These are phyloP conservation scores for Triticum monococcum DNA, from an alignment of 176 grass and related monocot species.

Conservation along the genomic window DNA sequence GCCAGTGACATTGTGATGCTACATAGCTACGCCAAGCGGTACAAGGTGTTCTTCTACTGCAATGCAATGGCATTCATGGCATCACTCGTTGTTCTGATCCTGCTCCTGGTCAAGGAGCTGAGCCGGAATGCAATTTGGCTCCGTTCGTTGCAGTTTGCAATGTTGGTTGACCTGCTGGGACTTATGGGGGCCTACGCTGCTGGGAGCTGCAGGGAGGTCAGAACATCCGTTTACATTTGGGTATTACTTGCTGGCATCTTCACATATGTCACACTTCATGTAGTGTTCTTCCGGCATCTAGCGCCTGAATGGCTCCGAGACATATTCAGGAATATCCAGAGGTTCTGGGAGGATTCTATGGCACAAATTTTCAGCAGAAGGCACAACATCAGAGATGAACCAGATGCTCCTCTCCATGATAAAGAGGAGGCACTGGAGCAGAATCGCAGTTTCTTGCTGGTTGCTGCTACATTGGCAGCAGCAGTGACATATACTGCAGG, in stretches of 20 bases:
- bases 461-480: slow-evolving; percentile 31
- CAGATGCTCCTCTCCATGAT: background rate
- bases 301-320: background rate
- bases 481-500: slow-evolving; percentile 34
- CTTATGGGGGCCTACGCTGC: slow-evolving; percentile 51
- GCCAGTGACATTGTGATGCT: slow-evolving; percentile 36
- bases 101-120: slow-evolving; percentile 30
- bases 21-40: slow-evolving; percentile 26
- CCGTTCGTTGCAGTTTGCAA: slow-evolving; percentile 27
- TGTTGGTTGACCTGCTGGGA: slow-evolving; percentile 36
- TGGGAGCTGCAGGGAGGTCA: slow-evolving; percentile 49
- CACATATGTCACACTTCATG: slow-evolving; percentile 26
- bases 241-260: slow-evolving; percentile 42
- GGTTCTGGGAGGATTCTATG: slow-evolving; percentile 11
- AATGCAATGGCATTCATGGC: slow-evolving; percentile 41
- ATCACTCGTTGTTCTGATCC: slow-evolving; percentile 38
- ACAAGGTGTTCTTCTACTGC: slow-evolving; percentile 49
- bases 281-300: slow-evolving; percentile 33
- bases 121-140: slow-evolving; percentile 38
- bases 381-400: background rate
- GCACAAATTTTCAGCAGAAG: background rate
- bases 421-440: slow-evolving; percentile 27
- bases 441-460: slow-evolving; percentile 36
- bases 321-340: background rate
- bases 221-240: slow-evolving; percentile 46